Evolutionary conservation across 768 basidiomycete species (phyloP), one percentile per base, ranked within the genome.

Genomic region (Lactarius pseudohatsudake): DNA sequence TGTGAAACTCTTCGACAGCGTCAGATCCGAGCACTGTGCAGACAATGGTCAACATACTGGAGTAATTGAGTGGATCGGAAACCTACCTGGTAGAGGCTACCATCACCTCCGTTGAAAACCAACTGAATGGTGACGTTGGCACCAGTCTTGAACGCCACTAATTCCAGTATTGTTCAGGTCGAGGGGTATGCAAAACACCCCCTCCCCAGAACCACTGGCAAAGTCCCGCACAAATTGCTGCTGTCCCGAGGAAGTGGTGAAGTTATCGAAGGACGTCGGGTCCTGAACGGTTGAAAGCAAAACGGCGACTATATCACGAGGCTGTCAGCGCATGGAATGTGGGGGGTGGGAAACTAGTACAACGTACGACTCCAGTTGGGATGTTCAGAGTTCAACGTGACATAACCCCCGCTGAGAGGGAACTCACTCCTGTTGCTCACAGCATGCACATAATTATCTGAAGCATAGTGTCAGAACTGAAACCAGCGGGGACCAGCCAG

Each of bases 71-170:
- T 1, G 9, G 9, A 15, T 55, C 38, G 28, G 57, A 32, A 15
- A 72, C 76, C 54, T 72, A 84, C 89, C 81, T 93, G 90, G 77
- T 81, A 92, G 9, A 95, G 81, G 34, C 73, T 57, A 28, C 86
- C 87, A 72, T 94, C 92, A 43, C 90, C 90, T 47, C 90, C 90
- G 70, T 85, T 76, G 73, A 77, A 93, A 32, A 84, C 69, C 28
- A 92, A 72, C 76, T 90, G 86, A 57, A 94, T 78, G 1, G 93
- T 93, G 45, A 90, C 87, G 69, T 91, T 88, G 26, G 85, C 80
- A 10, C 91, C 90, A n/a, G 66, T 87, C 81, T 62, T 77, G 75
- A 59, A 90, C 73, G 18, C 81, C 82, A 40, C 77, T 74, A 34
- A 90, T 77, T 36, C 79, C 78, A 50, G 85, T 77, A 0, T 76